These are phyloP conservation scores for Nannochloropsis oceanica DNA, from an alignment of 108 stramenopile species.

Conservation along the genomic window DNA sequence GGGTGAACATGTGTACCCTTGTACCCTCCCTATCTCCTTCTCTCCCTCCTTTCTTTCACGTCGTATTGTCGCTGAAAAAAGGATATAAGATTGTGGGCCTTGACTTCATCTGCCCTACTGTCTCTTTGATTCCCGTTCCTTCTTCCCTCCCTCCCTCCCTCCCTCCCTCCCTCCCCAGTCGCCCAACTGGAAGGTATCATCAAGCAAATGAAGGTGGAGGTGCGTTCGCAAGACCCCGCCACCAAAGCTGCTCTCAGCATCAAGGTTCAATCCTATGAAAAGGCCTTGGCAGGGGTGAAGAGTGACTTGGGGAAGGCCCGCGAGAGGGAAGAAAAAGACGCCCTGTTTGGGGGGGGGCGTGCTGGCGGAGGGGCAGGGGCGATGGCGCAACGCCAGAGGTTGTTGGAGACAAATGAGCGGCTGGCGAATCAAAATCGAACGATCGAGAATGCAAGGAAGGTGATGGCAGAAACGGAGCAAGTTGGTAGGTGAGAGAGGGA, in stretches of 20 bases:
- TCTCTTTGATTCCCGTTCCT: no score
- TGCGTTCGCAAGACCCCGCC: background rate
- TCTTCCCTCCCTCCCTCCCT: no score
- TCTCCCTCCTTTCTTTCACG: no score
- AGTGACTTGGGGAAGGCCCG: background rate
- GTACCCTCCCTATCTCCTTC: no score
- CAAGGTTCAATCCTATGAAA: background rate
- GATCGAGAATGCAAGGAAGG: background rate
- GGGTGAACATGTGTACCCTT: no score
- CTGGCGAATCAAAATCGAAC: background rate
- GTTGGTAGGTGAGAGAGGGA: background rate
- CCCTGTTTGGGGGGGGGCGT: background rate
- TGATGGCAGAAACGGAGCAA: background rate
- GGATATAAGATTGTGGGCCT: no score
- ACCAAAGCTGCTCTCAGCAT: background rate
- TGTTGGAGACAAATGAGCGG: background rate
- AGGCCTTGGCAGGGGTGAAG: background rate
- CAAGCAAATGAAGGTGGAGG: conserved; percentile 1
- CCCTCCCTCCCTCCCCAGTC: background rate
- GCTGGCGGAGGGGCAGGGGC: background rate
- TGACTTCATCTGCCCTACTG: no score
- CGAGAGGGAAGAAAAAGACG: background rate
- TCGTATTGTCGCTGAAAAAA: no score
- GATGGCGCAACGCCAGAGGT: background rate
- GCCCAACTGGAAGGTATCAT: background rate